These are phyloP conservation scores for Mediolabrus comicus DNA, from an alignment of 108 stramenopile species.

Conservation along the genomic window DNA sequence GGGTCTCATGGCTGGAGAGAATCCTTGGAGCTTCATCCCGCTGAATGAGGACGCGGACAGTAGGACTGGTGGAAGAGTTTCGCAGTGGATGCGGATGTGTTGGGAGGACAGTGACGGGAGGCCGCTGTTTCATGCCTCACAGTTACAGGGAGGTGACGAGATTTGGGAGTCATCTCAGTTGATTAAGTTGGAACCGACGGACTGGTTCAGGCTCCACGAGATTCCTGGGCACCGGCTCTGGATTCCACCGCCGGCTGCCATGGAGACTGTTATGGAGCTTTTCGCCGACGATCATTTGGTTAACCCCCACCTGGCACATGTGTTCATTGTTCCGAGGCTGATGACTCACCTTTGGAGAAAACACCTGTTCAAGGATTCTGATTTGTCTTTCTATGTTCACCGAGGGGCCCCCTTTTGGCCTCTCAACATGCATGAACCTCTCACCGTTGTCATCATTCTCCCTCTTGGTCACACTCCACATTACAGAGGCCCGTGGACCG, in stretches of 20 bases:
- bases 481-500: background rate
- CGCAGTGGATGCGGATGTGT: slow-evolving; percentile 5
- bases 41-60: slow-evolving; percentile 6
- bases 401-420: slow-evolving; percentile 25
- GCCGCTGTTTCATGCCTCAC: no score
- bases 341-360: slow-evolving; percentile 46
- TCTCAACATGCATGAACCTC: slow-evolving; percentile 29
- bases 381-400: slow-evolving; percentile 16
- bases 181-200: background rate
- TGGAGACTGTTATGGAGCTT: slow-evolving; percentile 9
- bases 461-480: slow-evolving; percentile 12
- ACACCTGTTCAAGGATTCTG: slow-evolving; percentile 12
- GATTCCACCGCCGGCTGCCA: slow-evolving; percentile 10
- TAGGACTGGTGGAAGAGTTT: background rate
- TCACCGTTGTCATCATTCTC: slow-evolving; percentile 26
- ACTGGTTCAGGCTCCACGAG: slow-evolving; percentile 6
- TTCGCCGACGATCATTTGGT: slow-evolving; percentile 2
- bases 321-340: slow-evolving; percentile 42
- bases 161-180: background rate
- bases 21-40: slow-evolving; percentile 4
- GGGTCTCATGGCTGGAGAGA: slow-evolving; percentile 42
- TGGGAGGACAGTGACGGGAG: background rate
- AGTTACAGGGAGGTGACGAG: background rate
- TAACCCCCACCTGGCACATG: slow-evolving; percentile 20
- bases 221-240: background rate